Evolutionary conservation across 495 filamentous ascomycete genomes (phyloP), one percentile per base, ranked within the genome.

Genomic region (Talaromyces proteolyticus): DNA sequence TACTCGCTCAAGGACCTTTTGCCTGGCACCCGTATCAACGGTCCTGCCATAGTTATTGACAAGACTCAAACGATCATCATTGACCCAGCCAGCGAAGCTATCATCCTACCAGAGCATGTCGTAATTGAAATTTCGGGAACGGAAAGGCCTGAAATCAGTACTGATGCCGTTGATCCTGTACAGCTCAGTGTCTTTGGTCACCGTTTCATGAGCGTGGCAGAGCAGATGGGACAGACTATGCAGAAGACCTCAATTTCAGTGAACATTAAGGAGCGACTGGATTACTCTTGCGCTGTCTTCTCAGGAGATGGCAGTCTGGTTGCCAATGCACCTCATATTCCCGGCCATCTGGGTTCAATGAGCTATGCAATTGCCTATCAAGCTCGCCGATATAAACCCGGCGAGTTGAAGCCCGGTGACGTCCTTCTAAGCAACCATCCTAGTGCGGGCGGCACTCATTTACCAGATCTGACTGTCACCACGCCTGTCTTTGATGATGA

Each of bases 171-270:
- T 54, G 70, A 94, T 57, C 92, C 93, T 0, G 95, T 98, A 63
- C 86, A 93, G 69, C 80, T 98, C 7, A 94, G 85, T 64, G 94
- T 98, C 50, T 98, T 98, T 58, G 91, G 89, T 1, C 91, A 98
- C 63, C 76, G 93, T 2, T 98, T 98, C 71, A 98, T 98, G 93
- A 91, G 92, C 12, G 96, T 98, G 61, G 93, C 93, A 5, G 93
- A 98, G 67, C 92, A 96, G 63, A 97, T 97, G 93, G 93, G 93
- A 4, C 75, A 89, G 49, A 91, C 93, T 3, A 72, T 98, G 24
- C 93, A 98, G 57, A 98, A 96, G 76, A 98, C 93, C 0, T 92
- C 88, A 55, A 91, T 98, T 44, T 94, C 88, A 52, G 96, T 93
- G 4, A 98, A 98, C 62, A 92, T 98, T 58, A 98, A 98, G 59